phyloP scores from a whole-genome alignment of 2,329 filamentous ascomycete species.

The Lachnellula cervina region DNA sequence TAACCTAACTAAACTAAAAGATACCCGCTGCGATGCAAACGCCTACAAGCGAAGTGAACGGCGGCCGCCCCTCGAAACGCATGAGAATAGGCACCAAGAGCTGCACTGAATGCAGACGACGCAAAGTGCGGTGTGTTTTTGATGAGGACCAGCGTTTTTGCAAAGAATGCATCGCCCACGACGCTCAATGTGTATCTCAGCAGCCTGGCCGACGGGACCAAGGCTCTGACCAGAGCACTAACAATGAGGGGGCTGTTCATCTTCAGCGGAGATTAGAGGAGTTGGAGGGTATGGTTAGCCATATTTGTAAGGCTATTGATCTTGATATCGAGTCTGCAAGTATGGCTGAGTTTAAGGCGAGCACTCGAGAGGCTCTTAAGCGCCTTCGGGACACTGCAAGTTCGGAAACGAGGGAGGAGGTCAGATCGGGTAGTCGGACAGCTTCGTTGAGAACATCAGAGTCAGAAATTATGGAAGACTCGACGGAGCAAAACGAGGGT shows the following conservation, averaged over 20 bases:
- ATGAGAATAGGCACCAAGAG: slow-evolving; percentile 33
- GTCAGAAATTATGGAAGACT: neutral
- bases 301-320: slow-evolving; percentile 11
- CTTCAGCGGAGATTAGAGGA: slow-evolving; percentile 19
- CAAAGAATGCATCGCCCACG: slow-evolving; percentile 41
- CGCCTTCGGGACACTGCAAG: neutral
- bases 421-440: neutral
- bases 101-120: slow-evolving; percentile 41
- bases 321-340: slow-evolving; percentile 1
- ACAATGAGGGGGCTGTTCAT: neutral
- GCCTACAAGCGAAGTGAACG: neutral
- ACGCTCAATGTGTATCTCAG: slow-evolving; percentile 42
- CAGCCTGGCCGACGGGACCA: slow-evolving; percentile 20
- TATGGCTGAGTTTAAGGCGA: slow-evolving; percentile 2
- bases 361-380: slow-evolving; percentile 6
- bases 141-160: slow-evolving; percentile 36
- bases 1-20: too few relatives aligned
- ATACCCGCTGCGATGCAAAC: slow-evolving; percentile 5
- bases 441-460: neutral
- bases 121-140: slow-evolving; percentile 46
- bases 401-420: neutral
- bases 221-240: neutral
- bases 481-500: neutral
- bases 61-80: slow-evolving; percentile 21
- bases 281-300: slow-evolving; percentile 25